Conservation (phyloP, 2,329 filamentous ascomycete species). For the Didymella keratinophila region DNA sequence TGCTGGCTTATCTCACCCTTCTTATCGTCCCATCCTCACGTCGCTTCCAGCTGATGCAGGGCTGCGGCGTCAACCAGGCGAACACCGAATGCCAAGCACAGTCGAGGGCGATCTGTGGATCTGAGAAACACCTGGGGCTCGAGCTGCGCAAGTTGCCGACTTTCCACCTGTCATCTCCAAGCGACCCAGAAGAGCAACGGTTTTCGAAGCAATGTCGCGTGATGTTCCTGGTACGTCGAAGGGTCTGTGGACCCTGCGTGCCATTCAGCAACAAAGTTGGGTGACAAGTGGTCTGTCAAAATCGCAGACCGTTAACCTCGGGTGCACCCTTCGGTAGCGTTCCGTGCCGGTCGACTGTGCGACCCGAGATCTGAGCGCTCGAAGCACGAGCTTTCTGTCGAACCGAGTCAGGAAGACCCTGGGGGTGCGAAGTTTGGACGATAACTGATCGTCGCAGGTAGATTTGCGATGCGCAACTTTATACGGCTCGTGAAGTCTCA, state of each 20-base stretch:
- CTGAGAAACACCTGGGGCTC: constrained; percentile 18
- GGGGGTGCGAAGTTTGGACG: constrained; percentile 5
- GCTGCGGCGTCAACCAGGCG: constrained; percentile 9
- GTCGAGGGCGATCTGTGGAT: constrained; percentile 25
- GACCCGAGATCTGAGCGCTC: constrained; percentile 35
- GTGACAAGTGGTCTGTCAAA: constrained; percentile 21
- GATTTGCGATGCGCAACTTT: background rate
- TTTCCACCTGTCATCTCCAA: constrained; percentile 11
- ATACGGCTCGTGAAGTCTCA: constrained; percentile 4
- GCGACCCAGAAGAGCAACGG: background rate
- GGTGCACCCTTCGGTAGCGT: constrained; percentile 32
- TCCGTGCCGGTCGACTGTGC: constrained; percentile 34
- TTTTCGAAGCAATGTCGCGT: background rate
- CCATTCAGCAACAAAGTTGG: constrained; percentile 10
- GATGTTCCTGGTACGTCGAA: background rate
- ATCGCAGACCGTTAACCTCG: constrained; percentile 21
- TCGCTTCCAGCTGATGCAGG: constrained; percentile 12
- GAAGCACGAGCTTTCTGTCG: constrained; percentile 31
- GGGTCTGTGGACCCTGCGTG: constrained; percentile 6
- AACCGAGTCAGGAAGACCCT: constrained; percentile 26
- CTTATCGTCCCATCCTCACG: constrained; percentile 6
- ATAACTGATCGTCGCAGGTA: constrained; percentile 16
- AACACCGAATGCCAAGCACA: constrained; percentile 17
- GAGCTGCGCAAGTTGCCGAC: constrained; percentile 14
- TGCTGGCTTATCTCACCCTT: constrained; percentile 3